Base-by-base conservation (phyloP, 1,284 basidiomycete species). In the Cystobasidiaceae sp. region DNA sequence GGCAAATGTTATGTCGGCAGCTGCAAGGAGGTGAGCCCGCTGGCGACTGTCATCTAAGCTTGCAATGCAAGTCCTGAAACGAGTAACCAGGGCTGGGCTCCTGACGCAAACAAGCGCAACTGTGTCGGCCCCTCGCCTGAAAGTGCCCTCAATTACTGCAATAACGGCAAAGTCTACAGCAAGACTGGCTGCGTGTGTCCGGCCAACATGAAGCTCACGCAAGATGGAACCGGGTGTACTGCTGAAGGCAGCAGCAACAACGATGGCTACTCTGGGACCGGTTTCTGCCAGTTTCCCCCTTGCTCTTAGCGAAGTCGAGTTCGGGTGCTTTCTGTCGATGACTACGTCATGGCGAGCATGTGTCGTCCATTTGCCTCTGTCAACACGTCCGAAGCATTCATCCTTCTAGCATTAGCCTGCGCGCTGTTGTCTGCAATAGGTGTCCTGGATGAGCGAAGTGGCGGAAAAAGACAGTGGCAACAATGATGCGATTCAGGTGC, bases 141-240 rank as follows among this genome's bases (percentile, higher is more conserved):
- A 5, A 19, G 19, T 15, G 4, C 1, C 37, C 33, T 9, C 55
- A 32, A 13, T 21, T 32, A 23, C 21, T 33, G 48, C 45, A 13
- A 23, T 51, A 1, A 43, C 23, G 25, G 0, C 19, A 30, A 25
- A 33, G 23, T 4, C 21, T 1, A 17, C 23, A 15, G 7, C n/a
- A 44, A n/a, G 27, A 41, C 11, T 27, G 13, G 56, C 72, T 71
- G 37, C n/a, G 37, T 39, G 11, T 39, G 37, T 39, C 37, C 37
- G 11, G 11, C 37, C 11, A n/a, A n/a, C n/a, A 11, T 11, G 37
- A 39, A 39, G 37, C n/a, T 39, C 11, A 39, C 37, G 37, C 11
- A 39, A 11, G 37, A 39, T 39, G 37, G 37, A 39, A 39, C 37
- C 11, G 37, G 37, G 11, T 39, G 37, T 39, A 11, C 11, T 11